Percentiles rank a stretch among this genome's conserved stretches.
Evolutionary conservation across 2,329 filamentous ascomycete genomes (phyloP).

Genomic region (Atkinsonella texensis): DNA sequence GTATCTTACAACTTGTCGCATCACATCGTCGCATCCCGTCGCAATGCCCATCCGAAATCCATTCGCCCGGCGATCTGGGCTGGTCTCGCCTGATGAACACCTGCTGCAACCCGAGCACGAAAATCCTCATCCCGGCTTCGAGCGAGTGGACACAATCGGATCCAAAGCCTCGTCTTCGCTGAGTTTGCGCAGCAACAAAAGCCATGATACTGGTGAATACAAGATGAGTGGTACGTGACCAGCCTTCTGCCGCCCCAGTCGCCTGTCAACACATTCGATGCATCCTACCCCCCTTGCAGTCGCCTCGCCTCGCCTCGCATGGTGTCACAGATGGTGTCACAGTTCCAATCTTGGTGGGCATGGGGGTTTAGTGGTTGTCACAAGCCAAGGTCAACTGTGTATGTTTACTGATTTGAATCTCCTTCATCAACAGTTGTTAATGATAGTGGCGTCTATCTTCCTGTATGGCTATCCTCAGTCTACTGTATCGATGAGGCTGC

Average conservation of each 20-base stretch:
- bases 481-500: background rate
- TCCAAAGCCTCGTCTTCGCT: slow-evolving; percentile 50
- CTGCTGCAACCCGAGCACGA: slow-evolving; percentile 30
- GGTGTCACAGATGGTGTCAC: background rate
- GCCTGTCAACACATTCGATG: background rate
- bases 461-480: slow-evolving; percentile 39
- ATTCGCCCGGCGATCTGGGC: slow-evolving; percentile 48
- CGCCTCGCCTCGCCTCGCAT: background rate
- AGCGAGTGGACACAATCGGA: slow-evolving; percentile 49
- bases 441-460: slow-evolving; percentile 88
- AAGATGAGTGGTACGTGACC: slow-evolving; percentile 61
- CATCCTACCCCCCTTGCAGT: background rate
- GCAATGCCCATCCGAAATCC: slow-evolving; percentile 63
- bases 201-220: slow-evolving; percentile 58
- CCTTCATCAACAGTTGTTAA: slow-evolving; percentile 61
- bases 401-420: slow-evolving; percentile 1
- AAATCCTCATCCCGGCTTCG: slow-evolving; percentile 32
- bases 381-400: slow-evolving; percentile 14
- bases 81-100: slow-evolving; percentile 40
- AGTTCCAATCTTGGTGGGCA: background rate
- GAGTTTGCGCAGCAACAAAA: slow-evolving; percentile 47
- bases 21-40: background rate
- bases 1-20: background rate
- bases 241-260: slow-evolving; percentile 2
- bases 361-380: slow-evolving; percentile 7